A percentile compares a stretch with the other conserved stretches of the same genome.
Conservation (phyloP, 495 filamentous ascomycete genomes). For the Penicillium paradoxum region DNA sequence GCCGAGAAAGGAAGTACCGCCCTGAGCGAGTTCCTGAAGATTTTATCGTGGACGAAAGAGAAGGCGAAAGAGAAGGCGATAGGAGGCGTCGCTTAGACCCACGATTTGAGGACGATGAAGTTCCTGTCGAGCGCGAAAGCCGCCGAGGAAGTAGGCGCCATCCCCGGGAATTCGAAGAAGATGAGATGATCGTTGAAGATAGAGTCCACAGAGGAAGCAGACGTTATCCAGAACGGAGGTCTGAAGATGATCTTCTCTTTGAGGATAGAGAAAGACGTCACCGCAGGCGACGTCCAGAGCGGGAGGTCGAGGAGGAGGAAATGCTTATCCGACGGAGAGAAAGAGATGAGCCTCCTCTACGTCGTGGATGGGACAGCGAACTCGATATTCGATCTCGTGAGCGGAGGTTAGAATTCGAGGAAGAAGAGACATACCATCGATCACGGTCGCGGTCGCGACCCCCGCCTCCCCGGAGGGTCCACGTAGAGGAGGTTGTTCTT, state of each 20-base stretch:
- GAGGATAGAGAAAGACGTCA: conserved; percentile 24
- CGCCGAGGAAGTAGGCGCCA: conserved; percentile 8
- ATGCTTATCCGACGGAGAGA: conserved; percentile 21
- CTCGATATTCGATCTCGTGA: conserved; percentile 26
- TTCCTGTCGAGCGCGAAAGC: neutral
- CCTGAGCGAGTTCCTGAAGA: conserved; percentile 24
- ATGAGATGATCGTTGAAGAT: conserved; percentile 18
- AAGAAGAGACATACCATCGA: conserved; percentile 15
- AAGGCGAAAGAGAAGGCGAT: conserved; percentile 7
- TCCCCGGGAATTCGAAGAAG: conserved; percentile 24
- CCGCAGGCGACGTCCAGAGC: conserved; percentile 3
- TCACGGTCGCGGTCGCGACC: conserved; percentile 10
- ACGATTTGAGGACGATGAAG: neutral
- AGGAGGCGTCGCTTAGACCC: conserved; percentile 7
- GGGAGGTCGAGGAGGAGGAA: conserved; percentile 11
- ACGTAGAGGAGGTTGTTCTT: conserved; percentile 10
- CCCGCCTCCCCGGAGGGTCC: conserved; percentile 5
- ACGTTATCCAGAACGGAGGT: conserved; percentile 16
- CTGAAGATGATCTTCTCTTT: conserved; percentile 32
- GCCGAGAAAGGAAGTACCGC: conserved; percentile 7
- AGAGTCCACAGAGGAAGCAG: conserved; percentile 6
- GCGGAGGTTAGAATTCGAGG: conserved; percentile 14
- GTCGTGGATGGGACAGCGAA: conserved; percentile 22
- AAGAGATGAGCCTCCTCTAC: conserved; percentile 3
- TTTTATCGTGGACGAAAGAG: conserved; percentile 9